Conservation (phyloP, 352 stramenopile species). For the Aphanomyces stellatus region DNA sequence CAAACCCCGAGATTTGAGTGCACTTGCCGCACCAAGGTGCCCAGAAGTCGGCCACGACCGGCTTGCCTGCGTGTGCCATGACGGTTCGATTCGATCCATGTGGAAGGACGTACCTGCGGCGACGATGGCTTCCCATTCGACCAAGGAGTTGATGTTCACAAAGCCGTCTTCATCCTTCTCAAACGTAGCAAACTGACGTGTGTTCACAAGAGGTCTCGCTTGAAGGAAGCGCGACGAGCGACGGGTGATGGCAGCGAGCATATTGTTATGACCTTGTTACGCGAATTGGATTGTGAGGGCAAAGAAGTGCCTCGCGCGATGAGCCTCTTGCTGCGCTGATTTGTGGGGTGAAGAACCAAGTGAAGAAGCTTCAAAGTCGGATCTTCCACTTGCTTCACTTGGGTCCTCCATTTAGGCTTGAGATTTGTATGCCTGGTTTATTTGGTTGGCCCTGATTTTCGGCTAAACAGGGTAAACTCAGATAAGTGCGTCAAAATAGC, state of each 20-base stretch:
- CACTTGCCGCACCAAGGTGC: slow-evolving; percentile 85
- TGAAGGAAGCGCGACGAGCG: background rate
- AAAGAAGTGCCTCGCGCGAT: background rate
- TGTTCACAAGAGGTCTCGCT: too few relatives aligned
- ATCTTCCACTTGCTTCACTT: too few relatives aligned
- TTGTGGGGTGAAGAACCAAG: too few relatives aligned
- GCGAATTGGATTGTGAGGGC: background rate
- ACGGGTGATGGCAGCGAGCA: background rate
- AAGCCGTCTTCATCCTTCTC: slow-evolving; percentile 8
- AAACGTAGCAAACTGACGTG: background rate
- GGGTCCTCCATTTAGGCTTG: too few relatives aligned
- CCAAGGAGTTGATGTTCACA: background rate
- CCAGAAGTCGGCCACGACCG: slow-evolving; percentile 73
- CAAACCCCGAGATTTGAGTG: slow-evolving; percentile 68
- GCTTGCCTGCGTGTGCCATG: slow-evolving; percentile 29
- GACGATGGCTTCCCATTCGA: background rate
- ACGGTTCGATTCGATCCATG: background rate
- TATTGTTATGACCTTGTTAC: background rate
- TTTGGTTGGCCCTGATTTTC: too few relatives aligned
- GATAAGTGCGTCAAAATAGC: too few relatives aligned
- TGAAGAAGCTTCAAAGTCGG: too few relatives aligned
- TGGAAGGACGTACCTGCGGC: background rate
- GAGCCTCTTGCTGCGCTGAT: too few relatives aligned
- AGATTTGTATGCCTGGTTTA: too few relatives aligned
- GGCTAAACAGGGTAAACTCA: too few relatives aligned